Conservation (phyloP, 345 rosid species). For the Cardamine occulta region DNA sequence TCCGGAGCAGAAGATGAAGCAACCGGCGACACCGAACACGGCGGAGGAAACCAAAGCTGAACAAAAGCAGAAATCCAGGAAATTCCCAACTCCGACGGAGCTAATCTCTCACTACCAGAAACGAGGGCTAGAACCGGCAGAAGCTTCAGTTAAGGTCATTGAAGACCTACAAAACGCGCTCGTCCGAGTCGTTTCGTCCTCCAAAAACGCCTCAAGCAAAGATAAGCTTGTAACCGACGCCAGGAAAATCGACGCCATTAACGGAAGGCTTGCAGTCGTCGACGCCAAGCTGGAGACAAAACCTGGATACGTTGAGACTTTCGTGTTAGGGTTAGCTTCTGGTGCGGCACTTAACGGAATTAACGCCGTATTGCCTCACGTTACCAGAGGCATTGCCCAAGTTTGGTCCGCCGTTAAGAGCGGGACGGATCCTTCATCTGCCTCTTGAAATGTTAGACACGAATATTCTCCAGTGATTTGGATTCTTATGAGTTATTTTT, state of each 20-base stretch:
- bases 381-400: conserved; percentile 57
- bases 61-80: conserved; percentile 42
- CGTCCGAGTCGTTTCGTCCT: conserved; percentile 57
- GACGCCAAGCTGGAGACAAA: conserved; percentile 86
- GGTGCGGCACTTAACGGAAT: conserved; percentile 69
- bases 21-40: conserved; percentile 44
- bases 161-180: conserved; percentile 84
- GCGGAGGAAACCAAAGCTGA: conserved; percentile 40
- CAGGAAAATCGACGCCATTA: conserved; percentile 66
- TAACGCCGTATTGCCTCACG: conserved; percentile 57
- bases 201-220: conserved; percentile 49
- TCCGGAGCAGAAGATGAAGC: conserved; percentile 47
- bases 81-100: conserved; percentile 66
- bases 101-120: conserved; percentile 76
- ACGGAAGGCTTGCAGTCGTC: conserved; percentile 61
- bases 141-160: conserved; percentile 81
- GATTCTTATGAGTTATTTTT: neutral
- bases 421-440: conserved; percentile 55
- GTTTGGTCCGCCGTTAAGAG: conserved; percentile 71
- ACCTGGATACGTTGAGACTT: conserved; percentile 70
- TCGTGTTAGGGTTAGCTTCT: conserved; percentile 70
- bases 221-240: conserved; percentile 54
- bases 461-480: neutral
- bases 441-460: conserved; percentile 28
- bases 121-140: conserved; percentile 69